Evolutionary conservation across 2,329 filamentous ascomycete species (phyloP).

Genomic region (Coniochaeta pulveracea): DNA sequence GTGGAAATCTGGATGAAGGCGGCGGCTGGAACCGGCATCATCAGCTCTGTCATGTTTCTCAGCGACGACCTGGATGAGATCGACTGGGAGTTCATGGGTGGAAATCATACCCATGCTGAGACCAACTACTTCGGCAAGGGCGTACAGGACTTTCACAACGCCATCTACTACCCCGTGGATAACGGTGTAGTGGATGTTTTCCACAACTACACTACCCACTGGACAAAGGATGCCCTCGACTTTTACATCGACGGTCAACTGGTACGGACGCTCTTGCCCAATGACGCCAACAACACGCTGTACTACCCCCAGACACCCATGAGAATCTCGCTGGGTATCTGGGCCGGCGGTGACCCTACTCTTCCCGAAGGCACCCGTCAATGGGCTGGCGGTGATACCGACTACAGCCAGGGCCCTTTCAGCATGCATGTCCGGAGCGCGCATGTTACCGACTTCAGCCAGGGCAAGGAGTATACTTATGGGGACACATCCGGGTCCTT

Average conservation of each 20-base stretch:
- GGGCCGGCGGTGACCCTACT: conserved; percentile 48
- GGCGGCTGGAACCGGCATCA: conserved; percentile 61
- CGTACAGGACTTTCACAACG: conserved; percentile 49
- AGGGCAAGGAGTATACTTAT: conserved; percentile 54
- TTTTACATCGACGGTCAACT: conserved; percentile 60
- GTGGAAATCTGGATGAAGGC: conserved; percentile 72
- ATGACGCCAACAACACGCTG: conserved; percentile 47
- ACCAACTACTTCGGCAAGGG: conserved; percentile 78
- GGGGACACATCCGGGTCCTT: conserved; percentile 48
- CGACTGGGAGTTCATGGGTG: conserved; percentile 75
- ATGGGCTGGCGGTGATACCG: conserved; percentile 60
- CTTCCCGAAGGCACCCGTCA: conserved; percentile 46
- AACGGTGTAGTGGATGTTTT: conserved; percentile 45
- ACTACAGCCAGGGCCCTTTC: conserved; percentile 56
- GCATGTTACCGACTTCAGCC: conserved; percentile 44
- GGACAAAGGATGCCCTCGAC: conserved; percentile 55
- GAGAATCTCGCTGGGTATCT: conserved; percentile 57
- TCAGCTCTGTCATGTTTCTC: conserved; percentile 73
- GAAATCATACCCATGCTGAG: conserved; percentile 49
- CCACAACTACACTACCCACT: conserved; percentile 68
- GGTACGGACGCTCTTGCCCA: conserved; percentile 51
- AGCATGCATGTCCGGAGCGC: conserved; percentile 61
- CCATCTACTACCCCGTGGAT: conserved; percentile 43
- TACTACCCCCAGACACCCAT: conserved; percentile 70
- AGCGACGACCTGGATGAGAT: conserved; percentile 81